Base-by-base conservation (phyloP, 2,329 filamentous ascomycete genomes). In the Phaeosphaeria sp. region DNA sequence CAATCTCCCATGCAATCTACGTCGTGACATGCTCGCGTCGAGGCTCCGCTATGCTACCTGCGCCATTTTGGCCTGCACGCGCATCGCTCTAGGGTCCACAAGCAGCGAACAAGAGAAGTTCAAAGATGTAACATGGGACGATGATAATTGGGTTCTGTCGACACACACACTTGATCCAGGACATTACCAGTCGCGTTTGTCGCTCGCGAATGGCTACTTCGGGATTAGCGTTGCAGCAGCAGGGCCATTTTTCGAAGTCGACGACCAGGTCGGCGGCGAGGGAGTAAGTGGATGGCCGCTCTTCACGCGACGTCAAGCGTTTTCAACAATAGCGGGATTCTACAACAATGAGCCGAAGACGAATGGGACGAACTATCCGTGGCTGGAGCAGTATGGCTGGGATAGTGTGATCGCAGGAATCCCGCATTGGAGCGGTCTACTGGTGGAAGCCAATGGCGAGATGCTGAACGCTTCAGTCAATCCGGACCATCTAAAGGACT, bases 391-490 rank as follows among this genome's bases (percentile, higher is more conserved):
- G 63, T 89, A 90, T 74, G 89, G 89, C 6, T 85, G 85, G 56
- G 89, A 92, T 67, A 89, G 85, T 64, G 87, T 90, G 50, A 89
- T 91, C 60, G 85, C 84, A 51, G 90, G 90, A 22, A 83, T 92
- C 17, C 90, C 90, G 6, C 89, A 91, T 69, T 90, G 88, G 82
- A 82, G 82, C 23, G 86, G 85, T 1, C 76, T 90, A 39, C 73
- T 87, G 36, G 79, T 90, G 18, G 82, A 87, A 52, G 83, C 83
- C 2, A 79, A 83, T 54, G 80, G 80, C 22, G 76, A 78, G 9
- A 81, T 85, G 48, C 78, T 92, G 30, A 84, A 89, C 77, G 85
- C 89, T 2, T 85, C 81, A 0, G 87, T 89, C 2, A 80, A 85
- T 47, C 83, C 81, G 30, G 77, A 77, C 0, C 85, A 87, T 15